Evolutionary conservation across 2,329 filamentous ascomycete species (phyloP), one percentile per base, ranked within the genome.

Genomic region (Penicillium paneum): DNA sequence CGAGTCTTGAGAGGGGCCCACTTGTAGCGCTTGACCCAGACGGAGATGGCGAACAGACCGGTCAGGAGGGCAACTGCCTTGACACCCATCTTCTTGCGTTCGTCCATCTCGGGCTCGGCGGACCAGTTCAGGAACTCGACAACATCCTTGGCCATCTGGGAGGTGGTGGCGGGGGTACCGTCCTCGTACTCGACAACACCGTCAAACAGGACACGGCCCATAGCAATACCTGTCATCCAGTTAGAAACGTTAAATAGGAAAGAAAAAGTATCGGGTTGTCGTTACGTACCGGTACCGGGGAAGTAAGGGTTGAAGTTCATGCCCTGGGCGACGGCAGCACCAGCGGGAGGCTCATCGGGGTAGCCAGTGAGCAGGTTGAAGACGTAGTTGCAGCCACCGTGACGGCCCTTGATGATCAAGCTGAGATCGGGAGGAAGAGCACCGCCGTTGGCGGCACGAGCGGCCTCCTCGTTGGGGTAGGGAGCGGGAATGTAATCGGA

Each of bases 291-390:
- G 67, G 94, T 97, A 73, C 94, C 94, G 55, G 94, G 94, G 87
- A 99, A 99, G 84, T 97, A 99, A 58, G 94, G 94, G 85, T 99
- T 99, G 86, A 99, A 99, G 87, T 97, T 97, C 78, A 99, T 87
- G 71, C 94, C 94, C 59, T 87, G 85, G 68, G 86, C 87, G 57
- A 99, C 88, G 68, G 83, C 80, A 60, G 90, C 91, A 74, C 94
- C 94, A 48, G 94, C 90, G 50, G 94, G 94, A 57, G 91, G 83
- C 79, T 99, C 94, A 66, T 99, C 94, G 57, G 94, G 94, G 79
- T 99, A 99, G 67, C 94, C 94, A 53, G 94, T 99, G 72, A 99
- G 81, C 76, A 99, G 83, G 76, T 82, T 91, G 85, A 97, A 99
- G 80, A 99, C 91, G 84, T 99, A 99, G 81, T 99, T 83, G 84